Conservation (phyloP, 2,329 filamentous ascomycete genomes). For the Claviceps sp. region DNA sequence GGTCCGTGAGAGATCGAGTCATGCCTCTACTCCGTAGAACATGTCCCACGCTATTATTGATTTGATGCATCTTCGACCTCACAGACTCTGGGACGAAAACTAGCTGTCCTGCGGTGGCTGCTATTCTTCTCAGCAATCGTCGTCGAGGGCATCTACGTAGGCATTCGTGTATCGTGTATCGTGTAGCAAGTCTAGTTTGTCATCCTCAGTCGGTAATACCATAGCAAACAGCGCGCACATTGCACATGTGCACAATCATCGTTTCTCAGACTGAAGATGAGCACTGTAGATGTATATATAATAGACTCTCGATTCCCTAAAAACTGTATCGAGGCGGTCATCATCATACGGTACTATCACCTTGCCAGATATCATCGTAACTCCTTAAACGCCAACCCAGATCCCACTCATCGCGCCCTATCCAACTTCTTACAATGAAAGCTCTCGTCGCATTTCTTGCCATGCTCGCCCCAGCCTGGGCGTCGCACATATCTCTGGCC, state of each 20-base stretch:
- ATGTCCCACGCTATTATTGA: not conserved
- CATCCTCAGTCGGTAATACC: not conserved
- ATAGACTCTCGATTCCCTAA: not conserved
- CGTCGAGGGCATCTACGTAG: not conserved
- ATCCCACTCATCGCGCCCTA: not conserved
- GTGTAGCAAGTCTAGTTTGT: not conserved
- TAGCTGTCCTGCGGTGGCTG: not conserved
- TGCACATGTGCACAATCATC: not conserved
- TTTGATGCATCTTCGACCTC: not conserved
- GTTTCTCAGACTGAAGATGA: not conserved
- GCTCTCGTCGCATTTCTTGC: conserved; percentile 6
- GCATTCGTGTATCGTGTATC: too few species aligned
- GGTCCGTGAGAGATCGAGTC: too few species aligned
- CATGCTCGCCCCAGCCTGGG: conserved; percentile 12
- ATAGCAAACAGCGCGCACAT: not conserved
- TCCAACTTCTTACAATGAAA: conserved; percentile 12
- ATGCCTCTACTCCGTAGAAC: not conserved
- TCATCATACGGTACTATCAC: not conserved
- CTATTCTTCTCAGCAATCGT: not conserved
- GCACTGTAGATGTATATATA: not conserved
- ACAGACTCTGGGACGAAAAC: too few species aligned
- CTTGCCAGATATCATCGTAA: not conserved
- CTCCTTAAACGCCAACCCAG: not conserved
- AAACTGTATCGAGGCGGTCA: not conserved
- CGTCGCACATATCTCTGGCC: conserved; percentile 6